phyloP scores from a whole-genome alignment of 805 yeast species.

The Vanderwaltozyma yarrowii region DNA sequence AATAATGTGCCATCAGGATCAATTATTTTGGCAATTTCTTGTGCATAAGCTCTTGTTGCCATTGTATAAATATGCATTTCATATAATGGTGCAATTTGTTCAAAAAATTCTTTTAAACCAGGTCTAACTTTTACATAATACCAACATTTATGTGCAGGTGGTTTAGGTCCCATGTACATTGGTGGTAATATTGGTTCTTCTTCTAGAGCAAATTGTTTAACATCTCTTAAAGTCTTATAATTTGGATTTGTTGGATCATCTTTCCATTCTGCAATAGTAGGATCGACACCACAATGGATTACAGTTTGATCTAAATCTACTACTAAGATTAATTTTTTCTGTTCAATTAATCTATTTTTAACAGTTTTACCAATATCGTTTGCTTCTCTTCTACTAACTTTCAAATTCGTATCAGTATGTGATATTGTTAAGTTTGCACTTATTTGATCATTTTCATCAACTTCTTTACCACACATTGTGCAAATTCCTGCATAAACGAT shows the following conservation, averaged over 20 bases:
- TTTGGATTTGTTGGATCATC: conserved; percentile 77
- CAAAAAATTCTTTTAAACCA: conserved; percentile 66
- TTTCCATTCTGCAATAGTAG: conserved; percentile 95
- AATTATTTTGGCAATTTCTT: conserved; percentile 77
- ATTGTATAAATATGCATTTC: conserved; percentile 95
- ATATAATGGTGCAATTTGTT: conserved; percentile 49
- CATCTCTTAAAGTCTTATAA: conserved; percentile 75
- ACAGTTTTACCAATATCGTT: conserved; percentile 64
- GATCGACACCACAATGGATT: conserved; percentile 96
- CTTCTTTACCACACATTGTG: conserved; percentile 79
- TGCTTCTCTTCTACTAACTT: conserved; percentile 80
- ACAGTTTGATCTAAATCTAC: conserved; percentile 97
- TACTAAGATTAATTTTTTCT: conserved; percentile 70
- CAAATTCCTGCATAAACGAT: conserved; percentile 93
- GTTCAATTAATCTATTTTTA: conserved; percentile 48
- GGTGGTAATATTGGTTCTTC: conserved; percentile 59
- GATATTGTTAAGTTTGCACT: conserved; percentile 51
- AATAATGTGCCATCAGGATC: conserved; percentile 83
- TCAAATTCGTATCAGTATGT: conserved; percentile 76
- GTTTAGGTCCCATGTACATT: conserved; percentile 49
- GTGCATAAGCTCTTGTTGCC: conserved; percentile 94
- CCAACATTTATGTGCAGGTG: conserved; percentile 58
- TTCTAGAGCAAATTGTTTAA: conserved; percentile 60
- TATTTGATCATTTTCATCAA: conserved; percentile 73
- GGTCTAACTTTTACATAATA: conserved; percentile 91